Evolutionary conservation across 139 green algal species (phyloP).

Genomic region (Raphidocelis subcapitata): DNA sequence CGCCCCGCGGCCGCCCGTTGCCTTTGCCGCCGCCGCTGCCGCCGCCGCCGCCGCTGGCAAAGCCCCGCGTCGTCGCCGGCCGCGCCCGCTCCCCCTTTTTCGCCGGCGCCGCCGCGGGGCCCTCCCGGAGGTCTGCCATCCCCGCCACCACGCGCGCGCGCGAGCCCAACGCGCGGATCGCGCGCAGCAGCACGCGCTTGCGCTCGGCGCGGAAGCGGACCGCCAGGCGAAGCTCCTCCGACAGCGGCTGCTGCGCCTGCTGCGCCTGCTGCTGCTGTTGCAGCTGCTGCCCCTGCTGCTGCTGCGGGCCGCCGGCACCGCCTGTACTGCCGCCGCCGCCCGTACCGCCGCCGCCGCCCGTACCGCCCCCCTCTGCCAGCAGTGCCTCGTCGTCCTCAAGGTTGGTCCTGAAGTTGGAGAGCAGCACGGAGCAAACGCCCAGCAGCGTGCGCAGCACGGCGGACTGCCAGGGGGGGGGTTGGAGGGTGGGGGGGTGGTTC

Average conservation of each 20-base stretch:
- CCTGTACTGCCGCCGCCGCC: neutral
- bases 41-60: neutral
- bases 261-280: neutral
- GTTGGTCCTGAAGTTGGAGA: conserved; percentile 53
- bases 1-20: too few species aligned
- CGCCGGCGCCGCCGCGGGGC: neutral
- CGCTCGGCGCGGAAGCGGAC: conserved; percentile 61
- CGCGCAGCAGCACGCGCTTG: conserved; percentile 54
- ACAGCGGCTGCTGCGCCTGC: conserved; percentile 6
- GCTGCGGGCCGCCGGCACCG: too few species aligned
- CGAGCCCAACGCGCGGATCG: conserved; percentile 36
- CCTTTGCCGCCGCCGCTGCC: neutral
- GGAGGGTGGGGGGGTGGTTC: neutral
- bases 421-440: conserved; percentile 3
- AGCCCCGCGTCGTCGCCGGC: conserved; percentile 19
- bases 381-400: conserved; percentile 52
- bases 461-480: neutral
- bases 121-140: conserved; percentile 10
- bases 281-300: too few species aligned
- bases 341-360: neutral
- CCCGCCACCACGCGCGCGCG: conserved; percentile 27
- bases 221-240: conserved; percentile 51
- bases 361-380: conserved; percentile 18
- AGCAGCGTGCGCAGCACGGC: neutral
- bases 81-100: conserved; percentile 20